Base-by-base conservation (phyloP, 1,139 yeast species). In the Geotrichum siamense region DNA sequence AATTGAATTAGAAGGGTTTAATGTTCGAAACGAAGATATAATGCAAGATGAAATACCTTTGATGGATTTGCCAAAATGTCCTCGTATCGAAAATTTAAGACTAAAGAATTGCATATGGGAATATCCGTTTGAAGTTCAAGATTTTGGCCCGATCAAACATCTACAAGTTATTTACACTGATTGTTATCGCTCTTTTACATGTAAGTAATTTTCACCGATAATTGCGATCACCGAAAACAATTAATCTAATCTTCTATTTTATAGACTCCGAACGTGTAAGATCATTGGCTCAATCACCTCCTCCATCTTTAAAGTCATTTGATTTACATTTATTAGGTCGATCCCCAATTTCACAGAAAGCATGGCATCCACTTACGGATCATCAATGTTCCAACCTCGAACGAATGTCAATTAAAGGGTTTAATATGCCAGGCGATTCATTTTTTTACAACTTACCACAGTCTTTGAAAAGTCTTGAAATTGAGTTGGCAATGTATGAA, bases 31-130 rank as follows among this genome's bases (percentile, higher is more conserved):
- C 31, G 51, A 51, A 36, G 41, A 50, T 19, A 39, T 43, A 21
- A 43, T 48, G 33, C 19, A 48, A 16, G 42, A 43, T 9, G 31
- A 38, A 3, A 19, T 23, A 15, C 39, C 15, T 9, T 26, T 31
- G 5, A 13, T 34, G 12, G 40, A 25, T 33, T 32, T 29, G 46
- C 33, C 27, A 5, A 2, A 30, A 13, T 16, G 15, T 5, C 50
- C 29, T 16, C 27, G 15, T 8, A 40, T 51, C 25, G 38, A 25
- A 2, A 31, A 39, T 9, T 45, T 53, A 21, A 28, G 27, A 16
- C 38, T 55, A 31, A 44, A 33, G 31, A 52, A 55, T 39, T 55
- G 59, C 46, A 50, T 46, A 25, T 55, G 59, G 59, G 51, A 50
- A 31, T 55, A 55, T 39, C 59, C 59, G 12, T 47, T 43, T 35